Evolutionary conservation across 2,329 filamentous ascomycete genomes (phyloP).

Genomic region (Davidsoniella eucalypti): DNA sequence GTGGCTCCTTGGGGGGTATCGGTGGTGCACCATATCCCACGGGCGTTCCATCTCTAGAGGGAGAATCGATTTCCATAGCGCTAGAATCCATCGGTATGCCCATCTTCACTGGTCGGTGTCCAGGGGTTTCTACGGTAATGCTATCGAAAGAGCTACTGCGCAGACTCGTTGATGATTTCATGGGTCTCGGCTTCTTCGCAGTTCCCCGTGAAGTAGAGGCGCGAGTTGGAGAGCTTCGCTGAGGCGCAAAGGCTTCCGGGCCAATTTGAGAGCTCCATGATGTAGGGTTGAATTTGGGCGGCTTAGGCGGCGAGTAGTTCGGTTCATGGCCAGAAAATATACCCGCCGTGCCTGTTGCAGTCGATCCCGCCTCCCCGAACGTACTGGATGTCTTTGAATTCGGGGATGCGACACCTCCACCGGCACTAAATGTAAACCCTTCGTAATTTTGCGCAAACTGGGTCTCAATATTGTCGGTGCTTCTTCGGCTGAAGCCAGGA

Average conservation of each 20-base stretch:
- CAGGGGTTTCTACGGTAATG: background rate
- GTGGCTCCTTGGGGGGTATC: constrained; percentile 11
- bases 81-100: constrained; percentile 27
- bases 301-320: constrained; percentile 6
- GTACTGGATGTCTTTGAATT: constrained; percentile 3
- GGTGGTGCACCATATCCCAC: constrained; percentile 15
- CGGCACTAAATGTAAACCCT: constrained; percentile 13
- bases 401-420: constrained; percentile 4
- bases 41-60: constrained; percentile 19
- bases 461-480: constrained; percentile 45
- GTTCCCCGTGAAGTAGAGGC: constrained; percentile 4
- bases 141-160: constrained; percentile 2
- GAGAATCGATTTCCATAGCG: constrained; percentile 50
- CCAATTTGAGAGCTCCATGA: constrained; percentile 39
- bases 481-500: constrained; percentile 28
- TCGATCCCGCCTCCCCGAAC: constrained; percentile 1
- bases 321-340: background rate
- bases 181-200: constrained; percentile 1
- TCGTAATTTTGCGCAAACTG: constrained; percentile 25
- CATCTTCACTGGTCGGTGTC: background rate
- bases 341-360: background rate
- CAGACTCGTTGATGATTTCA: constrained; percentile 2
- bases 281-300: constrained; percentile 29
- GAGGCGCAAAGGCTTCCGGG: constrained; percentile 35
- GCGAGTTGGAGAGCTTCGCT: constrained; percentile 8